Evolutionary conservation across 2,329 filamentous ascomycete species (phyloP), one percentile per base, ranked within the genome.

Genomic region (Pseudocercospora musae): DNA sequence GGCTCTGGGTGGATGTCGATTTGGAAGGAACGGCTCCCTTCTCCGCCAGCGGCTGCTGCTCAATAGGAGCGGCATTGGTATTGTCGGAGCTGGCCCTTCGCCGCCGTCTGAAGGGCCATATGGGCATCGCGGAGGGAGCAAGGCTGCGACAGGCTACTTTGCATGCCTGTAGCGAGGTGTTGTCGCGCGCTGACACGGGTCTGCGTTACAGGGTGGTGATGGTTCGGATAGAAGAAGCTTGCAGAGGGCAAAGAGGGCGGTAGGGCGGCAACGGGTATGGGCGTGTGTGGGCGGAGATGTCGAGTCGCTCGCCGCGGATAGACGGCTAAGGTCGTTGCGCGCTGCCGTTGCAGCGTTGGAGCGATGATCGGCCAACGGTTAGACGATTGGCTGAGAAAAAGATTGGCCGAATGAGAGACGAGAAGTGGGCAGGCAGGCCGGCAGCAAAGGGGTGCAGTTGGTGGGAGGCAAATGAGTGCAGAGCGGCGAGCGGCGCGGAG

Each of bases 21-120:
- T 48, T 50, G 18, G 62, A 53, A n/a, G 44, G 18, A 25, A 62
- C 48, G 48, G 68, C 76, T 76, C 68, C 79, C 79, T 74, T 86
- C 81, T 72, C 81, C 77, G 71, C 83, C 83, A 65, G 54, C 63
- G 82, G 78, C 68, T 84, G 77, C 69, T 65, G 67, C 69, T 73
- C 62, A 57, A 48, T 29, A 33, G 50, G 27, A 42, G 54, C 55
- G 21, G 58, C 59, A 33, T 63, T 56, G 59, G n/a, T 11, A 27
- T 49, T 49, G 49, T 54, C 23, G 31, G 62, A 50, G 25, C 52
- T 66, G 58, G 59, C 61, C 55, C 73, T 66, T 76, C 85, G 86
- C 78, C 87, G 88, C 78, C 85, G 88, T 78, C 84, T 88, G 77
- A 96, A 96, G 65, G 88, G 90, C 92, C 91, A 96, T 77, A 93